Percentiles rank a stretch among this genome's conserved stretches.
Evolutionary conservation across 768 basidiomycete species (phyloP).

Genomic region (Collybiopsis luxurians): DNA sequence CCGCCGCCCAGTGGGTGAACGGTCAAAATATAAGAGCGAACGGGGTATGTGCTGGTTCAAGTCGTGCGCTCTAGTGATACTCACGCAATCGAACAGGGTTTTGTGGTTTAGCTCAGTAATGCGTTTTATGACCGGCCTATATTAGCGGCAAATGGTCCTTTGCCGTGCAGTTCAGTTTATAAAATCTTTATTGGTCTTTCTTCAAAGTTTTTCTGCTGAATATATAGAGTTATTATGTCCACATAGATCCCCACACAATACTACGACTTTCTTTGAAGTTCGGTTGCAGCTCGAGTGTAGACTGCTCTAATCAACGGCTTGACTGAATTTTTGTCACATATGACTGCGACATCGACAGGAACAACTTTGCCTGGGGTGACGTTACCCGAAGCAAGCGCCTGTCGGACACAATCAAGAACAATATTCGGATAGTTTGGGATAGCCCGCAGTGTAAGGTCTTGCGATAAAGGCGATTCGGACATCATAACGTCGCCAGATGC

Average conservation of each 20-base stretch:
- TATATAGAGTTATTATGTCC: not conserved
- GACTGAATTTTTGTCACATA: slow-evolving; percentile 53
- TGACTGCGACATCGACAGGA: slow-evolving; percentile 57
- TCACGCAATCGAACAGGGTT: too few relatives aligned
- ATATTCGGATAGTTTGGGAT: slow-evolving; percentile 60
- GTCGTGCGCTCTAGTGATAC: too few relatives aligned
- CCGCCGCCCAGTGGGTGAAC: slow-evolving; percentile 55
- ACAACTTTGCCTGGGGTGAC: slow-evolving; percentile 42
- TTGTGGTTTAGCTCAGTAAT: too few relatives aligned
- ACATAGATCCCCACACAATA: not conserved
- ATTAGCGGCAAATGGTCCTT: too few relatives aligned
- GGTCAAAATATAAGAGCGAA: slow-evolving; percentile 55
- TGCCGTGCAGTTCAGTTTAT: too few relatives aligned
- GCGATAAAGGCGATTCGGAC: slow-evolving; percentile 7
- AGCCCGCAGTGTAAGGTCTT: slow-evolving; percentile 44
- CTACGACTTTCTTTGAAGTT: slow-evolving; percentile 13
- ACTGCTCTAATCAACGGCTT: slow-evolving; percentile 46
- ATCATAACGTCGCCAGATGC: slow-evolving; percentile 7
- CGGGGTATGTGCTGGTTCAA: slow-evolving; percentile 53
- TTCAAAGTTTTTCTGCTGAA: not conserved
- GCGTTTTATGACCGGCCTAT: too few relatives aligned
- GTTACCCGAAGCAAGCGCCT: slow-evolving; percentile 27
- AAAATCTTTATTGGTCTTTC: slow-evolving; percentile 9
- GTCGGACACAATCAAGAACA: slow-evolving; percentile 47
- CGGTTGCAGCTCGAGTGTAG: slow-evolving; percentile 42